Conservation (phyloP, 108 stramenopile species). For the Mayamaea pseudoterrestris region DNA sequence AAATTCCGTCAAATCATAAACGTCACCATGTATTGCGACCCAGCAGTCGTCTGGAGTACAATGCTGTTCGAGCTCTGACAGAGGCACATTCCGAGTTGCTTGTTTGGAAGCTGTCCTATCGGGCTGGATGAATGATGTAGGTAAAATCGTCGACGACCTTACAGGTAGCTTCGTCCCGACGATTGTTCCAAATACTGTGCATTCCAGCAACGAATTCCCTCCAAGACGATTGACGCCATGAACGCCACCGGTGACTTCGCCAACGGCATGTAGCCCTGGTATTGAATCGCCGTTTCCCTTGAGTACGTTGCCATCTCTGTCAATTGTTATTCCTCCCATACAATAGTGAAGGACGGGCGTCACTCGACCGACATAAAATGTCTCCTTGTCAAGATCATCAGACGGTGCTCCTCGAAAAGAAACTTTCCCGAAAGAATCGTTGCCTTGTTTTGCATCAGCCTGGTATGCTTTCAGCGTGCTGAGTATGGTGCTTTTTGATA, state of each 20-base stretch:
- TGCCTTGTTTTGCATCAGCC: constrained; percentile 33
- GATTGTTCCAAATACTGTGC: constrained; percentile 83
- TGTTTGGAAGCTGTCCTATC: constrained; percentile 2
- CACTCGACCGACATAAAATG: constrained; percentile 70
- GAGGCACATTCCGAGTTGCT: constrained; percentile 22
- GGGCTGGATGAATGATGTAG: background rate
- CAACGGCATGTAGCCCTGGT: constrained; percentile 56
- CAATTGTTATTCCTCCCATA: constrained; percentile 86
- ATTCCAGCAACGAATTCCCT: constrained; percentile 85
- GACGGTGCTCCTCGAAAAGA: constrained; percentile 14
- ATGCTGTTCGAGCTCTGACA: constrained; percentile 60
- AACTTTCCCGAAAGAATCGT: constrained; percentile 35
- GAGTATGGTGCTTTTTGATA: constrained; percentile 23
- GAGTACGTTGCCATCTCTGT: constrained; percentile 56
- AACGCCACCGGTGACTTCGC: constrained; percentile 77
- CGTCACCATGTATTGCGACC: constrained; percentile 77
- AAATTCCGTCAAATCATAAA: constrained; percentile 87
- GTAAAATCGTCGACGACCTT: too few species aligned
- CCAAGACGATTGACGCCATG: constrained; percentile 73
- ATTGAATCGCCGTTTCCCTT: constrained; percentile 26
- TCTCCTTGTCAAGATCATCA: constrained; percentile 28
- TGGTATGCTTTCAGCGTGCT: constrained; percentile 52
- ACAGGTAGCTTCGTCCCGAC: constrained; percentile 75
- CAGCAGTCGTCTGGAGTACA: constrained; percentile 75
- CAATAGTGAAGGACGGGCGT: constrained; percentile 84